Evolutionary conservation across 1,284 basidiomycete genomes (phyloP).

Genomic region (Ustilago nuda): DNA sequence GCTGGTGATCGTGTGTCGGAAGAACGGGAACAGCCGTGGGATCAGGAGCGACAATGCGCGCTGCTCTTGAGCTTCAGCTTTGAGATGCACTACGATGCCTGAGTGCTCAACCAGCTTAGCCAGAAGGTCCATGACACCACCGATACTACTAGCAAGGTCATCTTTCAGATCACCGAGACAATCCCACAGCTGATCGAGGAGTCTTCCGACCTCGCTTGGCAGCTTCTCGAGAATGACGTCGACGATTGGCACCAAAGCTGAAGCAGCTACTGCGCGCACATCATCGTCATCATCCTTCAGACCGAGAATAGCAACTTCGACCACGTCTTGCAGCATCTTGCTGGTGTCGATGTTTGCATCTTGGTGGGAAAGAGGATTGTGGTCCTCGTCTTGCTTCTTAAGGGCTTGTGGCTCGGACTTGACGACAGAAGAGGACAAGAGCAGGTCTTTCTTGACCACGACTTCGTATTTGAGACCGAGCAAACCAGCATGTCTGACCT

Average conservation of each 20-base stretch:
- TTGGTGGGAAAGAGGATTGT: not conserved
- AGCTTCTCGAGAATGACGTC: slow-evolving; percentile 81
- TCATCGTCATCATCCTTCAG: slow-evolving; percentile 94
- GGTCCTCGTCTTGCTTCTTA: slow-evolving; percentile 42
- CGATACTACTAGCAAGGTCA: slow-evolving; percentile 95
- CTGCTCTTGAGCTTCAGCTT: slow-evolving; percentile 37
- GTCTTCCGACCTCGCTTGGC: slow-evolving; percentile 72
- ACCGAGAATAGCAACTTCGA: slow-evolving; percentile 71
- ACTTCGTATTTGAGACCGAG: slow-evolving; percentile 98
- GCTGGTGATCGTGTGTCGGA: slow-evolving; percentile 93
- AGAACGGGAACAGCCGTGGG: slow-evolving; percentile 92
- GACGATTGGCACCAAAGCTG: slow-evolving; percentile 87
- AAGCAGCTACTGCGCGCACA: slow-evolving; percentile 93
- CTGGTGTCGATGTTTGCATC: slow-evolving; percentile 18
- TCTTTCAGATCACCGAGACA: slow-evolving; percentile 94
- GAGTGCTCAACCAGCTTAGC: slow-evolving; percentile 68
- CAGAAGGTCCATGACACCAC: slow-evolving; percentile 91
- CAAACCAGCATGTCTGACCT: slow-evolving; percentile 94
- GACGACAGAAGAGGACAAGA: slow-evolving; percentile 68
- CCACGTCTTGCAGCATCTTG: slow-evolving; percentile 55
- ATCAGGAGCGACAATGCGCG: slow-evolving; percentile 78
- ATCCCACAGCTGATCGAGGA: slow-evolving; percentile 88
- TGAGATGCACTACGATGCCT: slow-evolving; percentile 81
- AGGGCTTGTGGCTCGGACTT: slow-evolving; percentile 14
- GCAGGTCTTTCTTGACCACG: slow-evolving; percentile 86